phyloP scores from a whole-genome alignment of 306 rosid genomes.

The Quercus robur region DNA sequence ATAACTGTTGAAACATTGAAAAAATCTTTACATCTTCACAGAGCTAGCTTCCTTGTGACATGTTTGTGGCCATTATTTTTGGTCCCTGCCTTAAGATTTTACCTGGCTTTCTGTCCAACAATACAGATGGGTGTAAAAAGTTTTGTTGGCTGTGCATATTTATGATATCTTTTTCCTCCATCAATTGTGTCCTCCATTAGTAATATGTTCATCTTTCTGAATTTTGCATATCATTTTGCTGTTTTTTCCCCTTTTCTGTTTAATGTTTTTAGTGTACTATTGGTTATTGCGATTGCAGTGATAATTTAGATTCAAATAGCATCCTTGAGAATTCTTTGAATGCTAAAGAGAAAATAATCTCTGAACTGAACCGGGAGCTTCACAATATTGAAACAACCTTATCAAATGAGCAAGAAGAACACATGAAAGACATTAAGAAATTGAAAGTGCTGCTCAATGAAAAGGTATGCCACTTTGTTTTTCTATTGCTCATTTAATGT shows the following conservation, averaged over 20 bases:
- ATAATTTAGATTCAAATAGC: slow-evolving; percentile 67
- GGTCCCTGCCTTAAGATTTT: background rate
- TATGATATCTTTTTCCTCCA: background rate
- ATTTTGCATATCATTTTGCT: background rate
- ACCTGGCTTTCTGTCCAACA: background rate
- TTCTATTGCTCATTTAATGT: background rate
- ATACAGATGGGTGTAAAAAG: background rate
- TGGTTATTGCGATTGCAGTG: slow-evolving; percentile 54
- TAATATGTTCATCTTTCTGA: background rate
- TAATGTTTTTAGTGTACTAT: slow-evolving; percentile 13
- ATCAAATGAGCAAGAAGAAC: slow-evolving; percentile 84
- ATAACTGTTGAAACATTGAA: no score
- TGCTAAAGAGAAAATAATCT: slow-evolving; percentile 90
- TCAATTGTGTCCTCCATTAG: background rate
- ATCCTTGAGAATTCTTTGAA: slow-evolving; percentile 86
- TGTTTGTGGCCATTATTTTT: background rate
- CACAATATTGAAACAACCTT: slow-evolving; percentile 84
- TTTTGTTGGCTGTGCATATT: background rate
- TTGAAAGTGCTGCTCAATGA: slow-evolving; percentile 74
- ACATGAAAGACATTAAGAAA: slow-evolving; percentile 81
- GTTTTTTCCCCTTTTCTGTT: background rate
- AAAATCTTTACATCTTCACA: background rate
- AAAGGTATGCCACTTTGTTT: slow-evolving; percentile 41
- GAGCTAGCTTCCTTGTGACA: background rate
- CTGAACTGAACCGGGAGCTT: slow-evolving; percentile 94